Evolutionary conservation across 2,329 filamentous ascomycete species (phyloP), one percentile per base, ranked within the genome.

Genomic region (Cryphonectria carpinicola): DNA sequence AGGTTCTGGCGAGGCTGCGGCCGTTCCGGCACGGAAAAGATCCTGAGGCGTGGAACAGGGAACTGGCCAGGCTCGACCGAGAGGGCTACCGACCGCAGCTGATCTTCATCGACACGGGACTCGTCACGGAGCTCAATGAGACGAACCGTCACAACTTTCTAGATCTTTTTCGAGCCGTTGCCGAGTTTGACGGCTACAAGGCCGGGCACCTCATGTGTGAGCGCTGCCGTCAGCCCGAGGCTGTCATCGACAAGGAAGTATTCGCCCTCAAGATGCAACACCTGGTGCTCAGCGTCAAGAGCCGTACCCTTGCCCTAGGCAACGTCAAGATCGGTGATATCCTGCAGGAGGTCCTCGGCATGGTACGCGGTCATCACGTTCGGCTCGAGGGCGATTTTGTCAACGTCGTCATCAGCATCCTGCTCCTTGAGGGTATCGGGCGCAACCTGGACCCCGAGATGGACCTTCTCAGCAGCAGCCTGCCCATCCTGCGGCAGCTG

Each of bases 201-300:
- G 95, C 95, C 4, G 96, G 96, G 0, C 90, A 97, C 73, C 86
- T 99, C 56, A 99, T 99, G 96, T 95, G 97, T 71, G 93, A 97
- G 80, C 90, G 96, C 61, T 98, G 95, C 78, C 91, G 95, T 22
- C 95, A 97, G 78, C 96, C 96, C 0, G 92, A 96, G 61, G 93
- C 93, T 2, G 96, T 99, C 1, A 86, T 97, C 32, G 93, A 98
- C 74, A 84, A 92, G 71, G 95, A 99, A 74, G 88, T 98, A 0
- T 99, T 98, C 78, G 94, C 95, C 0, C 84, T 98, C 71, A 94
- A 94, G 79, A 98, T 99, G 95, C 95, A 99, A 81, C 95, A 98
- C 82, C 87, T 99, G 5, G 94, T 99, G 2, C 84, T 98, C 0
- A 89, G 91, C 39, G 94, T 99, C 75, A 98, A 98, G 84, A 93